Percentiles rank a stretch among this genome's conserved stretches.
Evolutionary conservation across 2,329 filamentous ascomycete genomes (phyloP).

Genomic region (Periconia macrospinosa): DNA sequence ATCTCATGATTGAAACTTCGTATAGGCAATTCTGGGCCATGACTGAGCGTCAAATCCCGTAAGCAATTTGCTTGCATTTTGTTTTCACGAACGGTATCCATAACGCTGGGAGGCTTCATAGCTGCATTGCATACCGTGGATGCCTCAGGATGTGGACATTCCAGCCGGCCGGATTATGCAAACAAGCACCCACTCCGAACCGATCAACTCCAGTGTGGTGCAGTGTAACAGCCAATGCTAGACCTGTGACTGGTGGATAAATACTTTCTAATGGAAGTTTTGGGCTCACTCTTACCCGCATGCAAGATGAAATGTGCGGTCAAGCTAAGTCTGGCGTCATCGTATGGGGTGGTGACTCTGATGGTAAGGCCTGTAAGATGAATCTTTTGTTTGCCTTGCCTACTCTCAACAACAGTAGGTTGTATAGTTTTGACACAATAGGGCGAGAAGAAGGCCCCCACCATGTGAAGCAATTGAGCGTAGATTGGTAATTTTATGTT

Average conservation of each 20-base stretch:
- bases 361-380: constrained; percentile 5
- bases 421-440: constrained; percentile 8
- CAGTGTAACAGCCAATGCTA: constrained; percentile 24
- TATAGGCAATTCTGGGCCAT: constrained; percentile 5
- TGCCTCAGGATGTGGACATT: constrained; percentile 1
- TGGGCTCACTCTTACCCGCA: constrained; percentile 10
- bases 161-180: constrained; percentile 12
- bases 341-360: constrained; percentile 14
- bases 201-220: constrained; percentile 18
- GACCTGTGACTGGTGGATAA: constrained; percentile 16
- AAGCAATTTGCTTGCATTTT: constrained; percentile 16
- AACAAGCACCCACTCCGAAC: constrained; percentile 19
- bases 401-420: constrained; percentile 24
- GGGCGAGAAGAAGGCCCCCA: constrained; percentile 17
- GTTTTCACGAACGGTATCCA: constrained; percentile 12
- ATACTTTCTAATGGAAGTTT: constrained; percentile 14
- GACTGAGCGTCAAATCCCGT: constrained; percentile 6
- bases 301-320: constrained; percentile 24
- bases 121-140: background rate
- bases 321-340: constrained; percentile 16
- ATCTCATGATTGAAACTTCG: background rate
- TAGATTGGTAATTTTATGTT: constrained; percentile 9
- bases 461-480: constrained; percentile 21
- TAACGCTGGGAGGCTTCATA: constrained; percentile 9
- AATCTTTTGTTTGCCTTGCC: constrained; percentile 10